Evolutionary conservation across 2,329 filamentous ascomycete species (phyloP).

Genomic region (Botryotinia convoluta): DNA sequence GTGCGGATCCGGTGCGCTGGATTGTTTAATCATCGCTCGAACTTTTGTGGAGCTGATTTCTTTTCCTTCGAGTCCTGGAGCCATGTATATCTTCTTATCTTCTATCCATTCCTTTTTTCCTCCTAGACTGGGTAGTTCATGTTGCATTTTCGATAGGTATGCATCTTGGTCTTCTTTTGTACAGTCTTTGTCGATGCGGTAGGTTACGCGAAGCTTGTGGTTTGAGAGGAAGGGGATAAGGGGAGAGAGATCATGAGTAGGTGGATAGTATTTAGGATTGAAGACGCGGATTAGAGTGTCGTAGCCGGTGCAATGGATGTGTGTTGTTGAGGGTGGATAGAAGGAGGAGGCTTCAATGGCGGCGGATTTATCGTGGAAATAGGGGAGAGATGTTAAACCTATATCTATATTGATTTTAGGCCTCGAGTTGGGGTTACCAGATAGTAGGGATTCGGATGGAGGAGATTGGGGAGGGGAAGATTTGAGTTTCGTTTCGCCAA

Average conservation of each 20-base stretch:
- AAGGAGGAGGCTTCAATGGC: slow-evolving; percentile 51
- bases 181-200: slow-evolving; percentile 45
- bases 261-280: slow-evolving; percentile 67
- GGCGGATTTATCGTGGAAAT: slow-evolving; percentile 68
- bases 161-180: neutral
- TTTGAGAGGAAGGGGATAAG: slow-evolving; percentile 62
- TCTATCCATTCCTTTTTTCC: neutral
- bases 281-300: slow-evolving; percentile 74
- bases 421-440: neutral
- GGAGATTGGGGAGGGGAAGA: neutral
- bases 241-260: slow-evolving; percentile 49
- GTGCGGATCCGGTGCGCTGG: slow-evolving; percentile 42
- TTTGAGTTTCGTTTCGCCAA: slow-evolving; percentile 13
- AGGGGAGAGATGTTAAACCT: slow-evolving; percentile 67
- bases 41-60: neutral
- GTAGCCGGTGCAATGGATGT: slow-evolving; percentile 71
- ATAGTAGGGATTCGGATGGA: neutral
- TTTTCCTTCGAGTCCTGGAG: neutral
- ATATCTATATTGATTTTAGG: slow-evolving; percentile 51
- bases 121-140: neutral
- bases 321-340: slow-evolving; percentile 43
- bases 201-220: slow-evolving; percentile 61
- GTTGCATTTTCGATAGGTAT: neutral
- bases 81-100: neutral
- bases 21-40: neutral